Evolutionary conservation across 2,329 filamentous ascomycete species (phyloP).

Genomic region (Ophiostoma sp.): DNA sequence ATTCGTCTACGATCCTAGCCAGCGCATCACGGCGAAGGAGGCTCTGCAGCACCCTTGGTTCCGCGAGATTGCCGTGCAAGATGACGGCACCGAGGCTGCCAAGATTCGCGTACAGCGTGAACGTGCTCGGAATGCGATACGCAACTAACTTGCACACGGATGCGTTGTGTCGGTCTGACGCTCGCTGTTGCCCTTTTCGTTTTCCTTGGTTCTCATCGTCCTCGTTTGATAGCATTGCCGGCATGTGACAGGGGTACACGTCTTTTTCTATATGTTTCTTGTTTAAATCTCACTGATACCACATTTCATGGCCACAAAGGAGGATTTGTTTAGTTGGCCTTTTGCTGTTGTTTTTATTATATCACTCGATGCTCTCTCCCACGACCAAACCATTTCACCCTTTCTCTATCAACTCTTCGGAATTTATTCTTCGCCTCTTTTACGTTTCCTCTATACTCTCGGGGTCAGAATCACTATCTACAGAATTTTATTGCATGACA

Average conservation of each 20-base stretch:
- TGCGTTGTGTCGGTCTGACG: not conserved
- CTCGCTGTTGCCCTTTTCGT: not conserved
- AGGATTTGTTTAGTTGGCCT: slow-evolving; percentile 5
- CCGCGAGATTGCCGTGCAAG: slow-evolving; percentile 56
- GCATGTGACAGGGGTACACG: not conserved
- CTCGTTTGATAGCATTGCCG: not conserved
- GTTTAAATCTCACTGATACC: slow-evolving; percentile 10
- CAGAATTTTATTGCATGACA: not conserved
- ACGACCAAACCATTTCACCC: not conserved
- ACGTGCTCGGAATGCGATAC: not conserved
- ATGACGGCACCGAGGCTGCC: slow-evolving; percentile 63
- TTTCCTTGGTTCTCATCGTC: not conserved
- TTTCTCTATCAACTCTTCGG: not conserved
- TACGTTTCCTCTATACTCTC: not conserved
- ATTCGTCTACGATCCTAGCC: slow-evolving; percentile 61
- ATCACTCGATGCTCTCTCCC: not conserved
- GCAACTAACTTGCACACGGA: not conserved
- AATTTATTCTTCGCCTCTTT: not conserved
- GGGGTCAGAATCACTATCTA: not conserved
- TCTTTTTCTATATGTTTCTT: not conserved
- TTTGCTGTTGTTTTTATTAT: slow-evolving; percentile 3
- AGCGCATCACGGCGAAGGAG: slow-evolving; percentile 62
- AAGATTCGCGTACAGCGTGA: slow-evolving; percentile 52
- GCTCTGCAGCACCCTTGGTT: slow-evolving; percentile 65
- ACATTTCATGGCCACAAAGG: slow-evolving; percentile 13